These are phyloP conservation scores for Beta macrorhiza DNA, from an alignment of 179 eudicot species.

Conservation along the genomic window DNA sequence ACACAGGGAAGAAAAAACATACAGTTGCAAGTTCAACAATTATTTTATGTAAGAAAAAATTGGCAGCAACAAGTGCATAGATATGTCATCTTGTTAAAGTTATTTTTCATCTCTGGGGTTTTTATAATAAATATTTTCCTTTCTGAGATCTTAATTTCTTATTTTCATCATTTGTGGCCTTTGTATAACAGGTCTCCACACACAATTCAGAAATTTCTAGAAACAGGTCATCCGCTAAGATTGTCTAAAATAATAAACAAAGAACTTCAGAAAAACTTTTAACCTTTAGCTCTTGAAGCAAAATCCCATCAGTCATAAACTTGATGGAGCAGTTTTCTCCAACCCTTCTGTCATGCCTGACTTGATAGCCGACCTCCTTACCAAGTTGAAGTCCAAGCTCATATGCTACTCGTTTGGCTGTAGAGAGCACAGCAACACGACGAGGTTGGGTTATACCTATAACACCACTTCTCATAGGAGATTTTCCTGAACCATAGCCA, in stretches of 20 bases:
- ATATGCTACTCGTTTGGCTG: conserved; percentile 85
- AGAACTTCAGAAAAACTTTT: not conserved
- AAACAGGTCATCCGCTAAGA: not conserved
- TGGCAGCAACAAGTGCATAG: not conserved
- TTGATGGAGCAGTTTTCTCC: conserved; percentile 79
- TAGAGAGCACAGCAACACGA: conserved; percentile 90
- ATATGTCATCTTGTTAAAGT: not conserved
- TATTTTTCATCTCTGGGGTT: not conserved
- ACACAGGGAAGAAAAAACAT: no score
- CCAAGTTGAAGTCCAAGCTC: conserved; percentile 85
- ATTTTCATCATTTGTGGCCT: not conserved
- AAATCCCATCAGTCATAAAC: conserved; percentile 97
- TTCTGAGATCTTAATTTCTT: not conserved
- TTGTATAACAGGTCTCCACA: not conserved
- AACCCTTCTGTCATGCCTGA: conserved; percentile 73
- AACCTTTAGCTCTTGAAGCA: conserved; percentile 93
- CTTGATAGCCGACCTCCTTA: conserved; percentile 94
- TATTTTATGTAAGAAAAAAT: no score
- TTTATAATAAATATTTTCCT: not conserved
- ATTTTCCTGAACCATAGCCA: conserved; percentile 64
- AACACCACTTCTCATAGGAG: conserved; percentile 53
- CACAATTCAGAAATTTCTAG: no score
- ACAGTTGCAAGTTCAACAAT: no score
- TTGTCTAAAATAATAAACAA: not conserved
- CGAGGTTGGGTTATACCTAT: conserved; percentile 98